Evolutionary conservation across 2,329 filamentous ascomycete genomes (phyloP).

Genomic region (Epichloe sp.): DNA sequence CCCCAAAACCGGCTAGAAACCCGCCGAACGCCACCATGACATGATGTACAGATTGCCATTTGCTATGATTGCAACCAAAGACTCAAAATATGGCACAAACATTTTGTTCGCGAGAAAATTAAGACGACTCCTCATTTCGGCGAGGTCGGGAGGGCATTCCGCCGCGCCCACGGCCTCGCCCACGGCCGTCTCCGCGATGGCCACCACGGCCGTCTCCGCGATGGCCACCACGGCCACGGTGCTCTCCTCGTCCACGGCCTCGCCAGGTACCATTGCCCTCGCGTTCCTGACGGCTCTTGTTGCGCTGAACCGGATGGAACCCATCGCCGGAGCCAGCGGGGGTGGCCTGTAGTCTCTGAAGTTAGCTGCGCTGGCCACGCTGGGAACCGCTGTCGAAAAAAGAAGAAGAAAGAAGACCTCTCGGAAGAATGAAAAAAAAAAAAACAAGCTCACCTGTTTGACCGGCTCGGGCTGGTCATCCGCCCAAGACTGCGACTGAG

Average conservation of each 20-base stretch:
- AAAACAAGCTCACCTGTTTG: conserved; percentile 25
- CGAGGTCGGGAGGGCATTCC: conserved; percentile 22
- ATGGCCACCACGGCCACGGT: conserved; percentile 38
- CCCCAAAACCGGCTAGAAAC: conserved; percentile 13
- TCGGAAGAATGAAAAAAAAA: background rate
- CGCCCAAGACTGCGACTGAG: conserved; percentile 61
- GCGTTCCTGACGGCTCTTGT: conserved; percentile 40
- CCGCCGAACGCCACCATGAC: conserved; percentile 26
- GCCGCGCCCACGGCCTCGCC: conserved; percentile 27
- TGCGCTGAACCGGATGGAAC: conserved; percentile 59
- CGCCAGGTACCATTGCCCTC: conserved; percentile 30
- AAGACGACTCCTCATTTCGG: conserved; percentile 24
- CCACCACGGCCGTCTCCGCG: conserved; percentile 41
- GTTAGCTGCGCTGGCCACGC: background rate
- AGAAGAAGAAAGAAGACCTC: background rate
- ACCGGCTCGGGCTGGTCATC: conserved; percentile 56
- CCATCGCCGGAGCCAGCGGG: conserved; percentile 43
- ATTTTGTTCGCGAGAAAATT: background rate
- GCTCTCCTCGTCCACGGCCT: conserved; percentile 33
- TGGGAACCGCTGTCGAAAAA: background rate
- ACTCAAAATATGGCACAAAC: background rate
- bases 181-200: conserved; percentile 33
- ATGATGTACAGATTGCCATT: conserved; percentile 22
- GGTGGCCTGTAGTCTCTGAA: conserved; percentile 20
- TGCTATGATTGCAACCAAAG: background rate